Conservation (phyloP, 2,329 filamentous ascomycete genomes). For the Colletotrichum sp. region DNA sequence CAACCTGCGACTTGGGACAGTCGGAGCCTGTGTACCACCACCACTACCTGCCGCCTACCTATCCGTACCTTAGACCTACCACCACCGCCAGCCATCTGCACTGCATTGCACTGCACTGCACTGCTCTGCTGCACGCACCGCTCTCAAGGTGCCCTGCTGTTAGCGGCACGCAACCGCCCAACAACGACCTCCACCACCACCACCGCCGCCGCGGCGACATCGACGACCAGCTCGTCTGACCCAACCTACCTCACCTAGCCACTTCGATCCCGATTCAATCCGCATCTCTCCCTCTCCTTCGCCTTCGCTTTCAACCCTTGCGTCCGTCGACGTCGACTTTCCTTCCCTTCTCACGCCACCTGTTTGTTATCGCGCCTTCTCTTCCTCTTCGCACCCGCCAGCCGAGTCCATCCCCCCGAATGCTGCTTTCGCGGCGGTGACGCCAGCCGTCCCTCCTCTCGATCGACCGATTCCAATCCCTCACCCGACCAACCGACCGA, state of each 20-base stretch:
- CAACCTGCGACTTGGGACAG: conserved; percentile 15
- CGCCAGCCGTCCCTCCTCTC: conserved; percentile 23
- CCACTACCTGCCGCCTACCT: not conserved
- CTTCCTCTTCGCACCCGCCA: not conserved
- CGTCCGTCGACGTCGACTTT: conserved; percentile 1
- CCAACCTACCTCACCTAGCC: not conserved
- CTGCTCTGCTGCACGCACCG: not conserved
- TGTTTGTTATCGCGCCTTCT: not conserved
- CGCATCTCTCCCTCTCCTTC: not conserved
- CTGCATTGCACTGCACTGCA: not conserved
- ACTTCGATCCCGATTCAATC: not conserved
- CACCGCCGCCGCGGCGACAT: not conserved
- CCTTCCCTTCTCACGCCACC: not conserved
- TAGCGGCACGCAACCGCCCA: not conserved
- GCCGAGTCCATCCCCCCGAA: conserved; percentile 13
- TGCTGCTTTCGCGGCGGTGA: conserved; percentile 24
- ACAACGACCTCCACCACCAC: not conserved
- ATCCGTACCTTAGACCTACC: not conserved
- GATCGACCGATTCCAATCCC: conserved; percentile 7
- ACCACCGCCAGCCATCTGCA: not conserved
- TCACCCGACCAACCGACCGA: not conserved
- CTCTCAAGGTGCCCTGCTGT: not conserved
- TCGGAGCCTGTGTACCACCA: not conserved
- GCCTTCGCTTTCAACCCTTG: not conserved
- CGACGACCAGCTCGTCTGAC: conserved; percentile 16